Conservation (phyloP, 1,284 basidiomycete genomes). For the Hortiboletus rubellus region DNA sequence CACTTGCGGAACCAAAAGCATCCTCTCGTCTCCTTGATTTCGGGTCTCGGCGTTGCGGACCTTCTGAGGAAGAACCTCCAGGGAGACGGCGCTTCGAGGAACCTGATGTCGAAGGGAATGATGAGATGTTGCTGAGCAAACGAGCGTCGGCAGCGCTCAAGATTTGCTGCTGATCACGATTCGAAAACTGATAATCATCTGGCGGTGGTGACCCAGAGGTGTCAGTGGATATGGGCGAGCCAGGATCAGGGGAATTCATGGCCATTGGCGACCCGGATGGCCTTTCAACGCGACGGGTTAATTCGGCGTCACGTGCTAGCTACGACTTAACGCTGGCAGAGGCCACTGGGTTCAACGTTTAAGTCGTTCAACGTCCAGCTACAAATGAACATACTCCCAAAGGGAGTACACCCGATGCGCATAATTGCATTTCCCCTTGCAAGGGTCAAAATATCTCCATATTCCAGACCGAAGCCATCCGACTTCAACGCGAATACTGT, state of each 20-base stretch:
- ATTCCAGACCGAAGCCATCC: slow-evolving; percentile 16
- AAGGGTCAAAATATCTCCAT: slow-evolving; percentile 17
- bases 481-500: slow-evolving; percentile 17
- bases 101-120: slow-evolving; percentile 23
- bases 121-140: slow-evolving; percentile 18
- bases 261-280: not conserved
- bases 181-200: slow-evolving; percentile 35
- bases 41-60: slow-evolving; percentile 36
- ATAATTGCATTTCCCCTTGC: slow-evolving; percentile 50
- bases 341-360: too few relatives aligned
- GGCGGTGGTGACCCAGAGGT: slow-evolving; percentile 37
- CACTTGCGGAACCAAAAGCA: slow-evolving; percentile 21
- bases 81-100: slow-evolving; percentile 44
- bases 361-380: not conserved
- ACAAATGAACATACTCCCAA: slow-evolving; percentile 29
- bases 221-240: slow-evolving; percentile 36
- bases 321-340: not conserved
- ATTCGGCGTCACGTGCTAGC: slow-evolving; percentile 24
- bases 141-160: slow-evolving; percentile 22
- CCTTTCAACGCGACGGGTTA: not conserved
- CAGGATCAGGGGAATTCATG: slow-evolving; percentile 38
- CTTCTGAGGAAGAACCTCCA: slow-evolving; percentile 36
- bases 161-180: slow-evolving; percentile 32
- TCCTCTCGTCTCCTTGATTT: slow-evolving; percentile 46
- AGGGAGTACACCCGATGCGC: slow-evolving; percentile 40